Evolutionary conservation across 2,329 filamentous ascomycete species (phyloP).

Genomic region (Neofusicoccum laricinum): DNA sequence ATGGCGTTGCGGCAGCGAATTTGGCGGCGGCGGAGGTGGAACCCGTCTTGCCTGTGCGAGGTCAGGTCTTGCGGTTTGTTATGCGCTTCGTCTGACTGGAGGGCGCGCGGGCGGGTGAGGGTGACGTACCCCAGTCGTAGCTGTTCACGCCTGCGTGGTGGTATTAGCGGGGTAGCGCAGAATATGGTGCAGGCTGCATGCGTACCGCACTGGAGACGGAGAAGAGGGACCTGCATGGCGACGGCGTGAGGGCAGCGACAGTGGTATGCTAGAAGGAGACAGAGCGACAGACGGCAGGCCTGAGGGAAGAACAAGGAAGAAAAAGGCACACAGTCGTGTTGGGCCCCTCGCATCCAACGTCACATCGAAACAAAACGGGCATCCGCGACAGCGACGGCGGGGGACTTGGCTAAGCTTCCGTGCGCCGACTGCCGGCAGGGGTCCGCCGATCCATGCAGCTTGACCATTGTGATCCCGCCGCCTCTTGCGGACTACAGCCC

Average conservation of each 20-base stretch:
- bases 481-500: not conserved
- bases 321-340: not conserved
- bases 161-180: slow-evolving; percentile 24
- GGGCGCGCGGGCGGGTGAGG: slow-evolving; percentile 22
- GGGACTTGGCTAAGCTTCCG: not conserved
- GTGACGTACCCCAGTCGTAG: slow-evolving; percentile 82
- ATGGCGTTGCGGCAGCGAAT: slow-evolving; percentile 81
- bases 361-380: not conserved
- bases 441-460: not conserved
- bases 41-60: slow-evolving; percentile 71
- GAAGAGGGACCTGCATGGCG: slow-evolving; percentile 71
- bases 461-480: not conserved
- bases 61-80: slow-evolving; percentile 21
- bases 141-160: slow-evolving; percentile 79
- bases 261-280: not conserved
- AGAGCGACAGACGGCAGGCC: not conserved
- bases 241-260: not conserved
- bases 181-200: slow-evolving; percentile 16
- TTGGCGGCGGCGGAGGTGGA: slow-evolving; percentile 81
- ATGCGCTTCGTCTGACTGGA: slow-evolving; percentile 15
- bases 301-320: not conserved
- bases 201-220: slow-evolving; percentile 75
- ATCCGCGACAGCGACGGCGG: not conserved
- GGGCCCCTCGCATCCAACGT: slow-evolving; percentile 2
- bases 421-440: not conserved